Base-by-base conservation (phyloP, 768 basidiomycete species). In the Macrolepiota fuliginosa region DNA sequence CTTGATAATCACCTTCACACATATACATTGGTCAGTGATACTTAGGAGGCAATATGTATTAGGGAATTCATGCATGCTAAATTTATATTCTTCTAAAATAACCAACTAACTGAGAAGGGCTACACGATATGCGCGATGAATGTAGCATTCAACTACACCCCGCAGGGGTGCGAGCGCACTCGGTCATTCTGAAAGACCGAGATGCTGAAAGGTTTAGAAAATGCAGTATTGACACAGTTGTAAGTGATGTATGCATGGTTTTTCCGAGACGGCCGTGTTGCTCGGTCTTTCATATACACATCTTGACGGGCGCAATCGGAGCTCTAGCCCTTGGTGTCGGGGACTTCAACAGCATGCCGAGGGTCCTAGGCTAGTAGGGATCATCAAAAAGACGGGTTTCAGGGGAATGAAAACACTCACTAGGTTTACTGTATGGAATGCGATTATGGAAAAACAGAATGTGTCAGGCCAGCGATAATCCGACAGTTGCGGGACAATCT, bases 1-100 rank as follows among this genome's bases (percentile, higher is more conserved):
- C 29, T 59, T 59, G 58, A 59, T 52, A 60, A 60, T 54, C 56
- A 58, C 47, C 42, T 57, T 10, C 12, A 10, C 52, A 17, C 39
- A 40, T 40, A 17, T 19, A 32, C 19, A 40, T 32, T 54, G 51
- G 29, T 17, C 27, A 36, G 27, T 52, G 17, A n/a, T n/a, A n/a
- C n/a, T n/a, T n/a, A n/a, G n/a, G n/a, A n/a, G n/a, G n/a, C n/a
- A n/a, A n/a, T n/a, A n/a, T n/a, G n/a, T n/a, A n/a, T n/a, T 32
- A 32, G 7, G 29, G 7, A 32, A 3, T 32, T 32, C 29, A 7
- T 32, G 7, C 7, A 32, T 45, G 42, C 42, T 45, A 45, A 45
- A 45, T n/a, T 17, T 45, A 45, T 45, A 45, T 45, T 45, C 42
- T 17, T 45, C 42, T n/a, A 6, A 19, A 45, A 45, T 19, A 45